These are phyloP conservation scores for Zalaria sp. DNA, from an alignment of 2,329 filamentous ascomycete species.

Conservation along the genomic window DNA sequence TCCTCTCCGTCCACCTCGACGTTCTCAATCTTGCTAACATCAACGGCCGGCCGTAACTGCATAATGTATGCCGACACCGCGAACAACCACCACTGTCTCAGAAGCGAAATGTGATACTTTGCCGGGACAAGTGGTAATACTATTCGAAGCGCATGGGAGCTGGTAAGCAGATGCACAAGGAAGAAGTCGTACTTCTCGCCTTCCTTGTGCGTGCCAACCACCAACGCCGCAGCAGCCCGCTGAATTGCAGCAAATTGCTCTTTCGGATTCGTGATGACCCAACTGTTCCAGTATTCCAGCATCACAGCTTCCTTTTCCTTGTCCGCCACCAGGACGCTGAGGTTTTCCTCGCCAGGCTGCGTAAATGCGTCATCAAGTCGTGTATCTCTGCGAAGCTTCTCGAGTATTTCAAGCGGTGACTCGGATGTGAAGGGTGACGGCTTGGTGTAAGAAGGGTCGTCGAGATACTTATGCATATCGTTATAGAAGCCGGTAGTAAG, in stretches of 20 bases:
- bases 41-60: slow-evolving; percentile 58
- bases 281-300: slow-evolving; percentile 84
- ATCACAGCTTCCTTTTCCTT: slow-evolving; percentile 58
- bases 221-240: slow-evolving; percentile 40
- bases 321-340: slow-evolving; percentile 52
- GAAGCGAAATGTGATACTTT: slow-evolving; percentile 56
- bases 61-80: slow-evolving; percentile 64
- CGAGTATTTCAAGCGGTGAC: slow-evolving; percentile 56
- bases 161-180: slow-evolving; percentile 67
- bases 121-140: slow-evolving; percentile 64
- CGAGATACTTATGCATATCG: slow-evolving; percentile 47
- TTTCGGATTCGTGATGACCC: slow-evolving; percentile 56
- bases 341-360: slow-evolving; percentile 42
- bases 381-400: slow-evolving; percentile 53
- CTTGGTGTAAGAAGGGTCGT: slow-evolving; percentile 56
- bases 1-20: slow-evolving; percentile 48
- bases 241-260: slow-evolving; percentile 62
- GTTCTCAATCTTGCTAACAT: slow-evolving; percentile 46
- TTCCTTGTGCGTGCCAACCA: slow-evolving; percentile 40
- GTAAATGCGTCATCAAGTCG: slow-evolving; percentile 55
- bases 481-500: slow-evolving; percentile 48
- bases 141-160: slow-evolving; percentile 77
- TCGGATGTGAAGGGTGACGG: slow-evolving; percentile 44
- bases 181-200: slow-evolving; percentile 65
- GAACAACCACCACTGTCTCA: slow-evolving; percentile 85